Conservation (phyloP, 1,284 basidiomycete genomes). For the Pascua guehoae region DNA sequence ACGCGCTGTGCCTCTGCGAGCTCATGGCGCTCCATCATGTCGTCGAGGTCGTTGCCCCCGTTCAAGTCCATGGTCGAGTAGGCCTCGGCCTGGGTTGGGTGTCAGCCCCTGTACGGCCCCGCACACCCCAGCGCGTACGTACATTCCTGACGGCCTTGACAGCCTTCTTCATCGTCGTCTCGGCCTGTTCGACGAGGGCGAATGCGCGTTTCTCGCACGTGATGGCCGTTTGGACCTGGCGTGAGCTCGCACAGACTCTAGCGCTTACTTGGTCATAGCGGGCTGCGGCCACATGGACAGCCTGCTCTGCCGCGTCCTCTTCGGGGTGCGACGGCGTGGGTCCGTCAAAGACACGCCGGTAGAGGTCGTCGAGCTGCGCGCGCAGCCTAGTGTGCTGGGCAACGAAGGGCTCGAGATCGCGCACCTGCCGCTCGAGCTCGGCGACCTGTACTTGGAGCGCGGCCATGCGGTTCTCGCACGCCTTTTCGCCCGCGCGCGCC, state of each 20-base stretch:
- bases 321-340: slow-evolving; percentile 18
- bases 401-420: slow-evolving; percentile 7
- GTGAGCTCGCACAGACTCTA: neutral
- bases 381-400: slow-evolving; percentile 4
- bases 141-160: neutral
- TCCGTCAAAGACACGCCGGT: slow-evolving; percentile 15
- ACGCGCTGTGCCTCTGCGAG: slow-evolving; percentile 20
- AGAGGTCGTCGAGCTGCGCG: slow-evolving; percentile 15
- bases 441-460: slow-evolving; percentile 13
- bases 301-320: slow-evolving; percentile 20
- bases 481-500: slow-evolving; percentile 17
- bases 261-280: slow-evolving; percentile 7
- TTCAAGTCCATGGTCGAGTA: slow-evolving; percentile 6
- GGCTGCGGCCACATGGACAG: neutral
- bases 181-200: slow-evolving; percentile 10
- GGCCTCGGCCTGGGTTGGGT: neutral
- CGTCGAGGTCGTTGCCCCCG: slow-evolving; percentile 5
- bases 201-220: slow-evolving; percentile 16
- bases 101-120: neutral
- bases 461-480: slow-evolving; percentile 16
- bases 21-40: slow-evolving; percentile 13
- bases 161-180: slow-evolving; percentile 4
- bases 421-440: slow-evolving; percentile 3
- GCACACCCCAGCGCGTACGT: neutral
- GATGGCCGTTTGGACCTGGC: slow-evolving; percentile 12